Conservation (phyloP, 139 green algal species). For the Coelastrella sp. region DNA sequence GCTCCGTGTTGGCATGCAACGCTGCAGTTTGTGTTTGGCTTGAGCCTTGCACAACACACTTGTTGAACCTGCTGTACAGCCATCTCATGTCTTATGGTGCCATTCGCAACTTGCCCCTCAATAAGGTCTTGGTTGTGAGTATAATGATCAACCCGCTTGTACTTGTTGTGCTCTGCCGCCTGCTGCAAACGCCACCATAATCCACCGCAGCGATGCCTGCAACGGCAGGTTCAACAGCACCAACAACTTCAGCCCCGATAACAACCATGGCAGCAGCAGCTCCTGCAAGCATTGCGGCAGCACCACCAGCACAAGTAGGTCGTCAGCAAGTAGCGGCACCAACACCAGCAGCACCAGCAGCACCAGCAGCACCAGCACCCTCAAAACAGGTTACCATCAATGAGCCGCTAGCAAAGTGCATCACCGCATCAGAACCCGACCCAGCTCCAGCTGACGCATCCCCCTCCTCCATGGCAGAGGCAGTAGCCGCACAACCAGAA, state of each 20-base stretch:
- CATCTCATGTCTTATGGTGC: too few relatives aligned
- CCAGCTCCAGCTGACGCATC: not conserved
- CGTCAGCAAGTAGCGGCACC: not conserved
- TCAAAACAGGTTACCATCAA: not conserved
- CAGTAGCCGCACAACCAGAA: not conserved
- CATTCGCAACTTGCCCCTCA: too few relatives aligned
- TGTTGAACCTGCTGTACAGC: too few relatives aligned
- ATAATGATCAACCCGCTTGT: not conserved
- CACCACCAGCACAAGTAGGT: slow-evolving; percentile 1
- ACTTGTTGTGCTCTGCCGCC: not conserved
- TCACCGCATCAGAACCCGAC: not conserved
- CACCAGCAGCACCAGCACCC: not conserved
- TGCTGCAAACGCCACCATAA: not conserved
- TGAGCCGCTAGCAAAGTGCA: not conserved
- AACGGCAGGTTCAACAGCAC: not conserved
- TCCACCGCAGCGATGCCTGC: not conserved
- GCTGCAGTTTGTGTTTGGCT: too few relatives aligned
- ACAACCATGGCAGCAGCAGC: not conserved
- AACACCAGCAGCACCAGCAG: not conserved
- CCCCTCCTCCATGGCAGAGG: not conserved
- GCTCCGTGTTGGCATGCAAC: too few relatives aligned
- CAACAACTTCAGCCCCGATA: not conserved
- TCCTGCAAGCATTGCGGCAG: not conserved
- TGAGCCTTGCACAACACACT: too few relatives aligned
- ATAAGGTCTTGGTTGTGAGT: not conserved